Evolutionary conservation across 208 protist genomes (phyloP).

Genomic region (Naegleria lovaniensis): DNA sequence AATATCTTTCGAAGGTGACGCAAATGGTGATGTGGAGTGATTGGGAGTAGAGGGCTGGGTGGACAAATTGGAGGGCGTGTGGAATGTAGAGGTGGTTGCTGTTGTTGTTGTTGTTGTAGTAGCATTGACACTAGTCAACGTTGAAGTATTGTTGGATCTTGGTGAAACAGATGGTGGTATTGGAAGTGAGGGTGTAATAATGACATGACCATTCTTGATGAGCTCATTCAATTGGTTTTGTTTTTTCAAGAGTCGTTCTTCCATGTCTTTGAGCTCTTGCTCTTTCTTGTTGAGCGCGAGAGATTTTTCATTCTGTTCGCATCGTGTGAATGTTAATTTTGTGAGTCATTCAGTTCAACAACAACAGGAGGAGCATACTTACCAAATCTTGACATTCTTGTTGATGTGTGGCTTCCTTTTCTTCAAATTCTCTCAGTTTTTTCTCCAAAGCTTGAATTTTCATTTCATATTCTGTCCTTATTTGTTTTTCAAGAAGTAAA

Average conservation of each 20-base stretch:
- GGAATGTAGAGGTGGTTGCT: too few species aligned
- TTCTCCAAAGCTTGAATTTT: not conserved
- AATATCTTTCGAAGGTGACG: not conserved
- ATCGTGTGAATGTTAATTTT: too few species aligned
- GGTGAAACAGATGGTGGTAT: too few species aligned
- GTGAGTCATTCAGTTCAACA: not conserved
- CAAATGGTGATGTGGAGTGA: not conserved
- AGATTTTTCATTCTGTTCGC: not conserved
- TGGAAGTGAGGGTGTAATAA: not conserved
- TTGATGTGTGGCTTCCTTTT: not conserved
- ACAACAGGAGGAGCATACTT: not conserved
- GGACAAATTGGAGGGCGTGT: not conserved
- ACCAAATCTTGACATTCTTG: too few species aligned
- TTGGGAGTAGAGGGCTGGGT: not conserved
- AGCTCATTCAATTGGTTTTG: not conserved
- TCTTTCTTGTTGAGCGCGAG: not conserved
- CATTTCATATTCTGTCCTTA: not conserved
- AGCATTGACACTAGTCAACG: too few species aligned
- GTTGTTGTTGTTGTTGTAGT: too few species aligned
- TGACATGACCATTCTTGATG: not conserved
- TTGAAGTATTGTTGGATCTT: too few species aligned
- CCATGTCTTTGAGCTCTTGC: not conserved
- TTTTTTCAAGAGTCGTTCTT: not conserved
- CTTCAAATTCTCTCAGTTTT: not conserved
- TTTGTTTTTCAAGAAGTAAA: not conserved